phyloP scores from a whole-genome alignment of 768 basidiomycete genomes.

The Hypholoma sublateritium region DNA sequence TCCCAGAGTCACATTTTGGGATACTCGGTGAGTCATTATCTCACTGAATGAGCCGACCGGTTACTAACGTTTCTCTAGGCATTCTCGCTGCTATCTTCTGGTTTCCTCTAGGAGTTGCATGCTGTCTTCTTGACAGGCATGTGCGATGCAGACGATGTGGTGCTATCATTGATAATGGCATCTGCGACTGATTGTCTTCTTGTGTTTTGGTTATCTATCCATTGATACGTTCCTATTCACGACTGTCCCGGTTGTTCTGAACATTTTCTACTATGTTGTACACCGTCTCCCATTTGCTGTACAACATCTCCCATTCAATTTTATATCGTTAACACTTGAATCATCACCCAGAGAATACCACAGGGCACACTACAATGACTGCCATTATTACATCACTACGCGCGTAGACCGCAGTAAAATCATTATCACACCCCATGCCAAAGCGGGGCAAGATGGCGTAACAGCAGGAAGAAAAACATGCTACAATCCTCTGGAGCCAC shows the following conservation, averaged over 20 bases:
- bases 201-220: not conserved
- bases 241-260: not conserved
- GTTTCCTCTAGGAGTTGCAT: conserved; percentile 82
- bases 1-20: conserved; percentile 63
- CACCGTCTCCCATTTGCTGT: not conserved
- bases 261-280: not conserved
- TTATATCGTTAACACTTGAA: too few species aligned
- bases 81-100: conserved; percentile 80
- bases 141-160: conserved; percentile 63
- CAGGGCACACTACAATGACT: too few species aligned
- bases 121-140: conserved; percentile 73
- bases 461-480: too few species aligned
- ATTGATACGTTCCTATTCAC: not conserved
- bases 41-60: not conserved
- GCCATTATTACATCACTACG: too few species aligned
- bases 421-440: too few species aligned
- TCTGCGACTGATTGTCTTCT: conserved; percentile 32
- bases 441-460: too few species aligned
- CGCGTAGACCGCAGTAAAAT: too few species aligned
- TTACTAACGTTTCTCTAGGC: conserved; percentile 38
- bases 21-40: conserved; percentile 54
- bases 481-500: too few species aligned
- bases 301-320: not conserved
- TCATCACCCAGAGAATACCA: too few species aligned
- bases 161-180: conserved; percentile 38